Evolutionary conservation across 106 monocot genomes (phyloP).

Genomic region (Dendrobium officinale): DNA sequence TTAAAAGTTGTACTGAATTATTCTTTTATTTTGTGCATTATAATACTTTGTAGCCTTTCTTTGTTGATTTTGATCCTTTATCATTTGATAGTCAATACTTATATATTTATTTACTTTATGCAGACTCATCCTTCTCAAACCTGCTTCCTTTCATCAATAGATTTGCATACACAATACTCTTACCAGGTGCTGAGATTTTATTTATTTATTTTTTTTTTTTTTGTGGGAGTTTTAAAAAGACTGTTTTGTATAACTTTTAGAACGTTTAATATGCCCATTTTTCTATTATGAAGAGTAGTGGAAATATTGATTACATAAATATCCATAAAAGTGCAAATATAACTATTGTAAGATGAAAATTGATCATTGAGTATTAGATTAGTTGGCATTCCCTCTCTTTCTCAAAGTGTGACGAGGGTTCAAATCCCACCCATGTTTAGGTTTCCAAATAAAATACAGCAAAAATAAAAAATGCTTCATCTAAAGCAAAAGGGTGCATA

Average conservation of each 20-base stretch:
- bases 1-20: not conserved
- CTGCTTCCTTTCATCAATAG: constrained; percentile 86
- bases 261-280: not conserved
- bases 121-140: constrained; percentile 86
- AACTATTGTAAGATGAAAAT: not conserved
- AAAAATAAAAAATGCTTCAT: not conserved
- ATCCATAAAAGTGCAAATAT: not conserved
- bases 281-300: not conserved
- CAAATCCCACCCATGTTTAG: no score
- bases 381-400: not conserved
- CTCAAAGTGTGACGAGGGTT: not conserved
- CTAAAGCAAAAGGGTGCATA: not conserved
- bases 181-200: constrained; percentile 48
- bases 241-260: not conserved
- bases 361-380: not conserved
- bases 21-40: not conserved
- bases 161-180: constrained; percentile 85
- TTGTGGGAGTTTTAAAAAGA: not conserved
- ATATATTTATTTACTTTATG: constrained; percentile 1
- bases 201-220: not conserved
- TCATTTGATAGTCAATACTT: not conserved
- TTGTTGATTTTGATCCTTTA: not conserved
- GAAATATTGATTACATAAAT: not conserved
- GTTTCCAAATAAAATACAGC: no score
- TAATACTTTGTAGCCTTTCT: not conserved